phyloP scores from a whole-genome alignment of 2,329 filamentous ascomycete species.

The Pseudogymnoascus sp. region DNA sequence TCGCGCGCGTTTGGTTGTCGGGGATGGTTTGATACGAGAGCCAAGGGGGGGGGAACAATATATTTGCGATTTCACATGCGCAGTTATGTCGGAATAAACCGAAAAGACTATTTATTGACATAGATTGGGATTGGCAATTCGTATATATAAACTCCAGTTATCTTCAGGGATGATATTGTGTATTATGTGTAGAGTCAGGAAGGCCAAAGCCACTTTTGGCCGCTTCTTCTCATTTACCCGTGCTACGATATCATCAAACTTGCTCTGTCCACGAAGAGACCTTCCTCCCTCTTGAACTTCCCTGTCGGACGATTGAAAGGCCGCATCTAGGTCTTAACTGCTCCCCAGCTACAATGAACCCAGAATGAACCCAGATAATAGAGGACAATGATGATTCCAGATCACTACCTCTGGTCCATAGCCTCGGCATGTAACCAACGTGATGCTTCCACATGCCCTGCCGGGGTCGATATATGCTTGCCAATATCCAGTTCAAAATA shows the following conservation, averaged over 20 bases:
- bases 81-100: not conserved
- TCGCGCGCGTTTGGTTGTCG: slow-evolving; percentile 4
- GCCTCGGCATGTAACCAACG: not conserved
- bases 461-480: not conserved
- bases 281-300: not conserved
- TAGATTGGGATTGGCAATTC: slow-evolving; percentile 1
- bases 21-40: slow-evolving; percentile 1
- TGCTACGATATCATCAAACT: not conserved
- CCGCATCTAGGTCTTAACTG: not conserved
- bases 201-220: not conserved
- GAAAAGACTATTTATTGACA: not conserved
- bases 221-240: not conserved
- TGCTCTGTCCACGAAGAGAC: not conserved
- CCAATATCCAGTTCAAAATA: not conserved
- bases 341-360: not conserved
- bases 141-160: not conserved
- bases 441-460: not conserved
- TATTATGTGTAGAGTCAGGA: not conserved
- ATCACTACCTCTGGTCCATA: not conserved
- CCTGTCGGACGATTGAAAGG: not conserved
- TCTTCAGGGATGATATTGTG: not conserved
- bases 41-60: not conserved
- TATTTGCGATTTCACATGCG: slow-evolving; percentile 4
- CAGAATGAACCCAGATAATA: not conserved
- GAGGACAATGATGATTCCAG: not conserved